phyloP scores from a whole-genome alignment of 306 rosid species.

The Styphnolobium japonicum region DNA sequence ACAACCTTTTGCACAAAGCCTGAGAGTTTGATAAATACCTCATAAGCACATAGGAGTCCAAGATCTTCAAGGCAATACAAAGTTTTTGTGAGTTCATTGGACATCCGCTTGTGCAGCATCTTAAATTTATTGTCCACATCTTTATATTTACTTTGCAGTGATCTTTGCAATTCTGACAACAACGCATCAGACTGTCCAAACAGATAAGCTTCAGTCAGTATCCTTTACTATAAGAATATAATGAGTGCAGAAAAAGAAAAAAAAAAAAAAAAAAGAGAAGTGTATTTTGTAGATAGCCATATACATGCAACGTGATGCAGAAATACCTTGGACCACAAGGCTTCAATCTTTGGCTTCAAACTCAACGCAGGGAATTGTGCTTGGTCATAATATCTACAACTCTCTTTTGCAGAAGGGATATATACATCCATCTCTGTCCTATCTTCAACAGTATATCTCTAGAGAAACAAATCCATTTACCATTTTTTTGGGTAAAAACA shows the following conservation, averaged over 20 bases:
- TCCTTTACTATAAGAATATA: neutral
- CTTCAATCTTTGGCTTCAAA: conserved; percentile 72
- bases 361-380: conserved; percentile 40
- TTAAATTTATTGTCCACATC: conserved; percentile 52
- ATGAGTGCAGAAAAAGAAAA: neutral
- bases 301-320: neutral
- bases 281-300: neutral
- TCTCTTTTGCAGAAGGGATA: conserved; percentile 68
- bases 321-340: conserved; percentile 68
- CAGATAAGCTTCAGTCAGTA: conserved; percentile 27
- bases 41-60: conserved; percentile 81
- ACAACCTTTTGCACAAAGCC: neutral
- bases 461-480: conserved; percentile 17
- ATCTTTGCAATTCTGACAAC: conserved; percentile 49
- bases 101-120: conserved; percentile 50
- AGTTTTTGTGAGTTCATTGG: conserved; percentile 54
- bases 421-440: conserved; percentile 55
- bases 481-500: conserved; percentile 11
- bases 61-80: conserved; percentile 81
- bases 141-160: conserved; percentile 32
- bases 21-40: conserved; percentile 54
- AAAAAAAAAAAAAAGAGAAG: neutral
- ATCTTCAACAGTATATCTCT: conserved; percentile 74
- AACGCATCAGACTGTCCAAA: conserved; percentile 56
- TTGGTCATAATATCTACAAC: conserved; percentile 57